These are phyloP conservation scores for Nicotiana knightiana DNA, from an alignment of 257 asterid species.

Conservation along the genomic window DNA sequence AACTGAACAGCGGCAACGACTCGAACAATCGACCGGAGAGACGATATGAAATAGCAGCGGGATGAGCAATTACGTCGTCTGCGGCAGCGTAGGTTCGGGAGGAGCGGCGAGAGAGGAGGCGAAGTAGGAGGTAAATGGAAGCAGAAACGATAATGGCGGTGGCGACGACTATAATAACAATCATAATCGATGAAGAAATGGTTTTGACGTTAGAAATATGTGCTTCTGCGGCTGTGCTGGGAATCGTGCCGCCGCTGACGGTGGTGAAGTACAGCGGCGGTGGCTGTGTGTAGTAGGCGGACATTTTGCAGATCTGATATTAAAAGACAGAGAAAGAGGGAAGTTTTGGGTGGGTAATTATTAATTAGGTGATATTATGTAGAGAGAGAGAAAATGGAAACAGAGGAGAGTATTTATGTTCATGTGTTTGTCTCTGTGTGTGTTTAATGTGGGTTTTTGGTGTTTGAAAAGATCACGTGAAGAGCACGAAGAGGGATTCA, in stretches of 20 bases:
- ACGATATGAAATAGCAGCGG: background rate
- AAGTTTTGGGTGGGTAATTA: too few relatives aligned
- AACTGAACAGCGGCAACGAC: constrained; percentile 63
- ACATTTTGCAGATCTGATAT: constrained; percentile 27
- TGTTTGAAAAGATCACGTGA: background rate
- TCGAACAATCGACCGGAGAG: constrained; percentile 19
- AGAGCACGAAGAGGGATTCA: background rate
- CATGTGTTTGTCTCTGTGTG: background rate
- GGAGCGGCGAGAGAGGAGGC: constrained; percentile 54
- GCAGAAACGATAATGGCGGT: constrained; percentile 60
- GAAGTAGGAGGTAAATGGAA: constrained; percentile 66
- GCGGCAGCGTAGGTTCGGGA: constrained; percentile 24
- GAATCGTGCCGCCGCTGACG: constrained; percentile 13
- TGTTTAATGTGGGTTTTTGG: background rate
- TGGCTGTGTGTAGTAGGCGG: constrained; percentile 12
- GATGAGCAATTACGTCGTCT: constrained; percentile 37
- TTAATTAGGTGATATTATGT: background rate
- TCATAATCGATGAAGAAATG: constrained; percentile 35
- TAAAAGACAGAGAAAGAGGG: constrained; percentile 15
- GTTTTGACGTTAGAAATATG: constrained; percentile 1
- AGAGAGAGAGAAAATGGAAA: constrained; percentile 19
- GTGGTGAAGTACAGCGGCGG: constrained; percentile 18
- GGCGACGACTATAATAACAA: constrained; percentile 49
- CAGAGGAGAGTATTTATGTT: constrained; percentile 16
- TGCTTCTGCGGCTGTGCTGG: background rate